Conservation (phyloP, 768 basidiomycete species). For the Tremella fuciformis region DNA sequence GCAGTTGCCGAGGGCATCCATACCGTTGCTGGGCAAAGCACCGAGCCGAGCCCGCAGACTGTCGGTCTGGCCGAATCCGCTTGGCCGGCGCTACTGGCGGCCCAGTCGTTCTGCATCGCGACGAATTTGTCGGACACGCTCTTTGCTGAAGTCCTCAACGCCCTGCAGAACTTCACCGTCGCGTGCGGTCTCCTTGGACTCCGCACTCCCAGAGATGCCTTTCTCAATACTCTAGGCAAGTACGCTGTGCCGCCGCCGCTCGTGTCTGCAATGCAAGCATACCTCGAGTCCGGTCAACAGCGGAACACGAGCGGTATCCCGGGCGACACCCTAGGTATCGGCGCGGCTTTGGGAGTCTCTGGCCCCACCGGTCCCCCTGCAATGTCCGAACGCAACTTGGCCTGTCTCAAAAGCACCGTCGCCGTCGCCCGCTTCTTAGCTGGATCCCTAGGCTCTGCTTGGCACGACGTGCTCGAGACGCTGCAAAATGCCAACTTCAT, state of each 20-base stretch:
- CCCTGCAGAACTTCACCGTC: slow-evolving; percentile 78
- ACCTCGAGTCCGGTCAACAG: slow-evolving; percentile 33
- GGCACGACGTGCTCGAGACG: slow-evolving; percentile 86
- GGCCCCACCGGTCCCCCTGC: slow-evolving; percentile 59
- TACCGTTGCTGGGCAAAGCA: slow-evolving; percentile 40
- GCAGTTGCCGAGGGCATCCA: slow-evolving; percentile 86
- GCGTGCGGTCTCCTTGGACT: slow-evolving; percentile 86
- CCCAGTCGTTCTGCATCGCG: slow-evolving; percentile 80
- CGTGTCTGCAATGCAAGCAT: slow-evolving; percentile 74
- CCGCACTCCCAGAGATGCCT: slow-evolving; percentile 83
- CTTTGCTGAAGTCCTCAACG: slow-evolving; percentile 78
- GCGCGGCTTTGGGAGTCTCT: slow-evolving; percentile 32
- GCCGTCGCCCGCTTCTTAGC: slow-evolving; percentile 75
- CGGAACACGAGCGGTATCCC: slow-evolving; percentile 10
- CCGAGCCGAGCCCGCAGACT: slow-evolving; percentile 57
- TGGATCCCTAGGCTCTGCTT: slow-evolving; percentile 79
- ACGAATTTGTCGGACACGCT: slow-evolving; percentile 90
- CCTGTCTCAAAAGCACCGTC: slow-evolving; percentile 80
- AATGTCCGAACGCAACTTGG: slow-evolving; percentile 82
- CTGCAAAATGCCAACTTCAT: slow-evolving; percentile 95
- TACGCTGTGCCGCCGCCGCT: slow-evolving; percentile 87
- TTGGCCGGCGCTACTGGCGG: slow-evolving; percentile 90
- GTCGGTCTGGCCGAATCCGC: slow-evolving; percentile 78
- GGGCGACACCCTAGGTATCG: slow-evolving; percentile 22
- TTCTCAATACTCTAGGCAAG: slow-evolving; percentile 84